Evolutionary conservation across 345 rosid species (phyloP).

Genomic region (Citrus hindsii): DNA sequence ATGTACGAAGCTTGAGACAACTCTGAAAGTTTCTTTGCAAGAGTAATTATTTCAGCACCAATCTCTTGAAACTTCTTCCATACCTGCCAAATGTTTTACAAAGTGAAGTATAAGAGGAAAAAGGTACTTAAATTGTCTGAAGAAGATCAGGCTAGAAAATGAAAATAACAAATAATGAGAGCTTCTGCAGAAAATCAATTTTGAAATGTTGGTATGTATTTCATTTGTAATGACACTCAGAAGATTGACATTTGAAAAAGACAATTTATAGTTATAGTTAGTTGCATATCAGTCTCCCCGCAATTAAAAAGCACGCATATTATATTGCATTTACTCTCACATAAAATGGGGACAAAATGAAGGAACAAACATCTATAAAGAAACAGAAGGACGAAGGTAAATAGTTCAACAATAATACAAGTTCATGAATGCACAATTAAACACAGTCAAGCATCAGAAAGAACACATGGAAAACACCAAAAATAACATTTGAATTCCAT

Average conservation of each 20-base stretch:
- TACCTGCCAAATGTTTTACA: conserved; percentile 35
- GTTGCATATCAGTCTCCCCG: not conserved
- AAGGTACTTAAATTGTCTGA: not conserved
- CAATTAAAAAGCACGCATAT: not conserved
- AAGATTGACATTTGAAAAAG: not conserved
- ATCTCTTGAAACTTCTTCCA: conserved; percentile 64
- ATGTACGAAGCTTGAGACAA: conserved; percentile 44
- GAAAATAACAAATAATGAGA: not conserved
- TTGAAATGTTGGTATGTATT: not conserved
- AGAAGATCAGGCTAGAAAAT: not conserved
- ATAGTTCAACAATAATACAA: not conserved
- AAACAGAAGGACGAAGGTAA: not conserved
- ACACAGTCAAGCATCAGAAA: not conserved
- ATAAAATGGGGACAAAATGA: not conserved
- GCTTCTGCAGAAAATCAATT: not conserved
- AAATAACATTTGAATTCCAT: not conserved
- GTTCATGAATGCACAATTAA: not conserved
- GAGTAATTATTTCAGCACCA: conserved; percentile 68
- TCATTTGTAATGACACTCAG: not conserved
- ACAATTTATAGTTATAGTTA: not conserved
- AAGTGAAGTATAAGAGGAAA: conserved; percentile 2
- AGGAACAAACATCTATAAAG: not conserved
- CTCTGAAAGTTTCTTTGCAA: conserved; percentile 63
- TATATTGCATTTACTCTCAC: not conserved
- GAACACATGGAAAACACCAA: not conserved